Percentiles rank a stretch among this genome's conserved stretches.
Conservation (phyloP, 495 filamentous ascomycete species). For the Cladorrhinum samala region DNA sequence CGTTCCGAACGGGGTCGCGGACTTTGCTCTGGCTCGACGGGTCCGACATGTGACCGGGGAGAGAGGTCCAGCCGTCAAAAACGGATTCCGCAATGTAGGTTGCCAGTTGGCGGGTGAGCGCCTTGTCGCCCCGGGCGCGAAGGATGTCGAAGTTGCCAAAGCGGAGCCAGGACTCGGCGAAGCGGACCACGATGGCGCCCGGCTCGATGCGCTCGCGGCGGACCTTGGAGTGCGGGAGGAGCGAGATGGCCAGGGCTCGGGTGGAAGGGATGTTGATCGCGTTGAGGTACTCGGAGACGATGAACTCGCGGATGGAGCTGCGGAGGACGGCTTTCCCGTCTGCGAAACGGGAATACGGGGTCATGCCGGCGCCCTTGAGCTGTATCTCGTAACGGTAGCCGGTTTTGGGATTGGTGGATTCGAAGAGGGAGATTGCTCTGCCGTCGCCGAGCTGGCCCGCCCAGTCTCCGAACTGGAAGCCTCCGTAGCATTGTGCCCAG, state of each 20-base stretch:
- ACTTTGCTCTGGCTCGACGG: constrained; percentile 32
- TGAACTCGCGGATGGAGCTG: constrained; percentile 85
- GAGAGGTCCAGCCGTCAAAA: constrained; percentile 72
- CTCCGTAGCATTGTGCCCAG: constrained; percentile 97
- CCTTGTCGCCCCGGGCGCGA: constrained; percentile 72
- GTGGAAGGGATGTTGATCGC: constrained; percentile 82
- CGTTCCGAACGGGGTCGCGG: constrained; percentile 36
- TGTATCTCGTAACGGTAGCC: constrained; percentile 78
- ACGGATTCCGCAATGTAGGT: constrained; percentile 83
- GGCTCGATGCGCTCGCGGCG: constrained; percentile 81
- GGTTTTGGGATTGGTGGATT: constrained; percentile 71
- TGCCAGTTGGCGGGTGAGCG: constrained; percentile 62
- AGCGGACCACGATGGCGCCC: constrained; percentile 84
- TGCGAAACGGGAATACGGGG: constrained; percentile 94
- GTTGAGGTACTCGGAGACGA: constrained; percentile 82
- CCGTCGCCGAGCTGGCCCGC: constrained; percentile 95
- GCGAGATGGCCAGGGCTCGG: constrained; percentile 72
- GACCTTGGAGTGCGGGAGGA: constrained; percentile 66
- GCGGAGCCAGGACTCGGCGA: constrained; percentile 86
- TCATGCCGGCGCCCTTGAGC: constrained; percentile 86
- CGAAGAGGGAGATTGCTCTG: constrained; percentile 88
- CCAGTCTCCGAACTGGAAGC: constrained; percentile 82
- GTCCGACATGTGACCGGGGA: constrained; percentile 55
- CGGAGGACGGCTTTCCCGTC: constrained; percentile 92
- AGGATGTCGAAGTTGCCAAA: constrained; percentile 93